Evolutionary conservation across 495 filamentous ascomycete species (phyloP), one percentile per base, ranked within the genome.

Genomic region (Penicillium longicatenatum): DNA sequence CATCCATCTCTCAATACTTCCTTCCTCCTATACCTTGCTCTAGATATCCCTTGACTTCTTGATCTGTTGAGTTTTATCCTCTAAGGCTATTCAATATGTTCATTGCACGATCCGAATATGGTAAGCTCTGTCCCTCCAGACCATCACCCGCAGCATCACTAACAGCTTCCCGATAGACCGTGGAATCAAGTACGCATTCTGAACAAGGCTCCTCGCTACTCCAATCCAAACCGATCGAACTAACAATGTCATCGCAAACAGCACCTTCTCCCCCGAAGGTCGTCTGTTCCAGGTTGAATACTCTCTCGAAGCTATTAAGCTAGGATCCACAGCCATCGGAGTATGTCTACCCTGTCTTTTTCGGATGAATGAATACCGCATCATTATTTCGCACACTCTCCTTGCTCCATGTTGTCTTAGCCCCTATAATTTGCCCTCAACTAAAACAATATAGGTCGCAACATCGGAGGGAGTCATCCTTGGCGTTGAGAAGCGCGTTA

Each of bases 241-340:
- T 78, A 61, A 78, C 65, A 37, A 59, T 68, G 43, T 29, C 26
- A 8, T 46, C n/a, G n/a, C 39, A 29, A 29, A 51, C 72, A 98
- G 93, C 84, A 98, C 94, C 84, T 98, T 98, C 89, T 98, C 94
- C 63, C 94, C 94, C 48, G 94, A 98, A 84, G 94, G 94, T 67
- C 94, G 94, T 79, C 89, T 98, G 75, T 98, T 98, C 86, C 94
- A 98, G 83, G 94, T 98, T 79, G 94, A 98, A 89, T 98, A 98
- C 85, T 98, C 95, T 56, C 89, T 98, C 61, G 94, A 98, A 85
- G 94, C 94, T 74, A 98, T 98, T 85, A 98, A 98, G 78, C 91
- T 98, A 66, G 94, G 94, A 67, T 94, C 90, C 54, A 98, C 94
- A 58, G 94, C 94, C 65, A 98, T 98, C 79, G 94, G 94, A 68